phyloP scores from a whole-genome alignment of 768 basidiomycete genomes.

The Pulveroboletus sp. region DNA sequence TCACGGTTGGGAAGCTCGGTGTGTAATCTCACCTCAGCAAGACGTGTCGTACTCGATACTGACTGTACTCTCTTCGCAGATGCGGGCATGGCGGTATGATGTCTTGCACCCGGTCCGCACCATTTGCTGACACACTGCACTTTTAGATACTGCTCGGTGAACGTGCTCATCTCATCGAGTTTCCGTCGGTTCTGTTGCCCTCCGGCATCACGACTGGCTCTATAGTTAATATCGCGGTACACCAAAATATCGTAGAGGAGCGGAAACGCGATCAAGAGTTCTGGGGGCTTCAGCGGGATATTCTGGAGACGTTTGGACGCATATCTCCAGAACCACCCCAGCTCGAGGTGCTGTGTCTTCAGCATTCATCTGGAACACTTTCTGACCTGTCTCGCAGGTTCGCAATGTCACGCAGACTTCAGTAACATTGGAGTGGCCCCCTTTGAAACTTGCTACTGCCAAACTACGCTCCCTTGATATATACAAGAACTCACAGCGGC shows the following conservation, averaged over 20 bases:
- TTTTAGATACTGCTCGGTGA: slow-evolving; percentile 84
- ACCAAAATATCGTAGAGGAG: slow-evolving; percentile 83
- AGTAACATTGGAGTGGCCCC: slow-evolving; percentile 93
- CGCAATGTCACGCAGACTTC: slow-evolving; percentile 96
- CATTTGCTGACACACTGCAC: slow-evolving; percentile 1
- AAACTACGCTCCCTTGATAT: slow-evolving; percentile 87
- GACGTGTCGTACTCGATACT: slow-evolving; percentile 5
- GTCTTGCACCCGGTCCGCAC: background rate
- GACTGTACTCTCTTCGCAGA: slow-evolving; percentile 45
- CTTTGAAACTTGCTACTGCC: slow-evolving; percentile 77
- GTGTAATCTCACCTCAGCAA: slow-evolving; percentile 25
- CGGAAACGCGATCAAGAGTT: slow-evolving; percentile 77
- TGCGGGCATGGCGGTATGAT: slow-evolving; percentile 86
- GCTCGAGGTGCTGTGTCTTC: slow-evolving; percentile 51
- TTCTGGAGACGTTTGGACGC: slow-evolving; percentile 69
- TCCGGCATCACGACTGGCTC: slow-evolving; percentile 91
- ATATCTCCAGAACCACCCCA: slow-evolving; percentile 65
- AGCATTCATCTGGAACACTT: background rate
- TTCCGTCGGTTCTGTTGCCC: slow-evolving; percentile 91
- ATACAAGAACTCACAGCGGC: slow-evolving; percentile 85
- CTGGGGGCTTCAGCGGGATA: slow-evolving; percentile 77
- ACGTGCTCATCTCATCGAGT: slow-evolving; percentile 94
- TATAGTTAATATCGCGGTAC: slow-evolving; percentile 94
- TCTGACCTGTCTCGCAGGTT: slow-evolving; percentile 43
- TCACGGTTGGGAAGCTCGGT: slow-evolving; percentile 96